A percentile compares a stretch with the other conserved stretches of the same genome.
Evolutionary conservation across 768 basidiomycete species (phyloP).

Genomic region (Hypholoma fasciculare): DNA sequence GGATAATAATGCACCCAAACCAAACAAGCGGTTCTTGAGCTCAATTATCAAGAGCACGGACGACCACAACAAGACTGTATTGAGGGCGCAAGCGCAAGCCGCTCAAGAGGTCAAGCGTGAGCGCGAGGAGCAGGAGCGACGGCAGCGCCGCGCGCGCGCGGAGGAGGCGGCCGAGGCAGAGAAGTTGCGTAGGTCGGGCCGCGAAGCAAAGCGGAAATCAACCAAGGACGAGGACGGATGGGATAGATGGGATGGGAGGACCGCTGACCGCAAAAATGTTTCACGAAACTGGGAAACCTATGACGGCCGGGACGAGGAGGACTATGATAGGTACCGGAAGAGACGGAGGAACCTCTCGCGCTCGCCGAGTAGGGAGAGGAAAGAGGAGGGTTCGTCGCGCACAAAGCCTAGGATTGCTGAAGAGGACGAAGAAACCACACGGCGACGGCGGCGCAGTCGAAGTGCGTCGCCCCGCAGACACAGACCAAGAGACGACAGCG

Average conservation of each 20-base stretch:
- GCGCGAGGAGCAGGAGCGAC: conserved; percentile 63
- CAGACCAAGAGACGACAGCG: conserved; percentile 7
- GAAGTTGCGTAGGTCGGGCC: conserved; percentile 40
- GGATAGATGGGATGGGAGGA: conserved; percentile 58
- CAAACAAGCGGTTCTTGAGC: conserved; percentile 81
- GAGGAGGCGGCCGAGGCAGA: conserved; percentile 77
- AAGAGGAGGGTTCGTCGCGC: conserved; percentile 19
- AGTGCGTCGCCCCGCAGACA: conserved; percentile 17
- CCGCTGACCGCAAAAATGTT: conserved; percentile 46
- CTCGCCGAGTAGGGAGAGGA: conserved; percentile 22
- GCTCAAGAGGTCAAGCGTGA: conserved; percentile 73
- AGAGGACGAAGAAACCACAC: conserved; percentile 16
- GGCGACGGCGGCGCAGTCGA: conserved; percentile 24
- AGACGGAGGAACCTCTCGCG: conserved; percentile 24
- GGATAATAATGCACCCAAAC: conserved; percentile 71
- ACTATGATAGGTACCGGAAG: conserved; percentile 26
- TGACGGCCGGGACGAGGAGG: conserved; percentile 42
- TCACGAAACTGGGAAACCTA: conserved; percentile 50
- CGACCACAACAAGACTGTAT: conserved; percentile 89
- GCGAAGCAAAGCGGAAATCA: conserved; percentile 27
- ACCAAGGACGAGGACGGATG: conserved; percentile 41
- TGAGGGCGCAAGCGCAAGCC: conserved; percentile 70
- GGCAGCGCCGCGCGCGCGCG: conserved; percentile 63
- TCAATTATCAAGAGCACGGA: conserved; percentile 93
- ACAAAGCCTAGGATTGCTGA: conserved; percentile 14